Evolutionary conservation across 1,139 yeast species (phyloP).

Genomic region (Candida labiduridarum): DNA sequence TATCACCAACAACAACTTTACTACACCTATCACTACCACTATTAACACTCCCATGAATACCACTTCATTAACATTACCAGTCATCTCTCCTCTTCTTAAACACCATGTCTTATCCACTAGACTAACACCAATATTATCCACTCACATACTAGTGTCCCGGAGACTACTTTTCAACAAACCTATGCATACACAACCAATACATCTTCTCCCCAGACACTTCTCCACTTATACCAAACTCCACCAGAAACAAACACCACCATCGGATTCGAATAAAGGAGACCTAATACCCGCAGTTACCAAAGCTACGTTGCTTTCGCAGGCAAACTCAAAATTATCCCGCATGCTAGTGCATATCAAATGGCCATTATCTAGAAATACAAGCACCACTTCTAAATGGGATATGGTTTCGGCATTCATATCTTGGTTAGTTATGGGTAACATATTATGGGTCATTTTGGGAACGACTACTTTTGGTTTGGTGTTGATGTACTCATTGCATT

Average conservation of each 20-base stretch:
- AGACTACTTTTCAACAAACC: constrained; percentile 1
- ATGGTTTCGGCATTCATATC: constrained; percentile 56
- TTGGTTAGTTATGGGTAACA: constrained; percentile 56
- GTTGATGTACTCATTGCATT: constrained; percentile 50
- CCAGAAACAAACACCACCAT: neutral
- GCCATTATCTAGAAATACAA: constrained; percentile 54
- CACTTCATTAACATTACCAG: neutral
- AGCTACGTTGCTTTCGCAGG: constrained; percentile 44
- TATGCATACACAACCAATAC: neutral
- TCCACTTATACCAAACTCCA: neutral
- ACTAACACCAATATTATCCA: neutral
- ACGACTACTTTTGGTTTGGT: constrained; percentile 66
- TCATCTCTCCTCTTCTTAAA: neutral
- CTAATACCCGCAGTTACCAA: constrained; percentile 25
- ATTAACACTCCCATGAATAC: neutral
- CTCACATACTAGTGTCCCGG: constrained; percentile 1
- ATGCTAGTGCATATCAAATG: constrained; percentile 56
- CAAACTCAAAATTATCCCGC: constrained; percentile 45
- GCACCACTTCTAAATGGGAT: constrained; percentile 57
- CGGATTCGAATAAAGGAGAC: neutral
- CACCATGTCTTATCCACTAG: neutral
- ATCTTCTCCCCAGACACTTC: neutral
- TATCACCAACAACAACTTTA: neutral
- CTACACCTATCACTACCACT: neutral
- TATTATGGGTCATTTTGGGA: constrained; percentile 62